Conservation (phyloP, 2,329 filamentous ascomycete genomes). For the Sordariomycetes sp. region DNA sequence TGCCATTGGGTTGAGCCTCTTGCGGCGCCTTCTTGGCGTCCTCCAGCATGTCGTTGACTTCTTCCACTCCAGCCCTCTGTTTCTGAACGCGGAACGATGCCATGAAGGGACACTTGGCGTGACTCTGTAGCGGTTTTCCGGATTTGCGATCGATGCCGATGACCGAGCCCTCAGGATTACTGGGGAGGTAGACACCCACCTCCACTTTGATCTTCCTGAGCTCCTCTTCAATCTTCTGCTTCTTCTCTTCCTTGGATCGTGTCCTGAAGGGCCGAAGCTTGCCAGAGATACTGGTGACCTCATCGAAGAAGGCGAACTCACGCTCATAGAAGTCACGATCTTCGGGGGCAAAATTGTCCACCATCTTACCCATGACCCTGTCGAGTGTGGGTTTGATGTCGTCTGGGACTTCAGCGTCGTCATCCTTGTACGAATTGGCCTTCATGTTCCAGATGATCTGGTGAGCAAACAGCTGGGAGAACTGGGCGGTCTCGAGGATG, state of each 20-base stretch:
- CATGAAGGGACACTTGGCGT: constrained; percentile 98
- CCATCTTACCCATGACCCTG: constrained; percentile 75
- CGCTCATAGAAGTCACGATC: constrained; percentile 86
- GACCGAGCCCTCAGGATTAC: constrained; percentile 93
- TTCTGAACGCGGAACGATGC: constrained; percentile 97
- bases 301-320: constrained; percentile 96
- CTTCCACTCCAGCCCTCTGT: constrained; percentile 46
- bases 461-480: constrained; percentile 97
- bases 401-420: constrained; percentile 83
- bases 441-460: constrained; percentile 99
- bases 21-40: constrained; percentile 19
- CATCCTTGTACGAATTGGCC: constrained; percentile 95
- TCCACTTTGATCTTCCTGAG: constrained; percentile 95
- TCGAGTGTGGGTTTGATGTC: constrained; percentile 89
- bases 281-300: constrained; percentile 90
- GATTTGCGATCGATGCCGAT: constrained; percentile 98
- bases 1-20: constrained; percentile 12
- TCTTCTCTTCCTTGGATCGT: constrained; percentile 88
- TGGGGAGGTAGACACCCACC: constrained; percentile 92
- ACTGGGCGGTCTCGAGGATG: constrained; percentile 92
- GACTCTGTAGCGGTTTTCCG: constrained; percentile 92
- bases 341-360: constrained; percentile 67
- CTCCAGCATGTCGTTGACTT: constrained; percentile 41
- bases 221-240: constrained; percentile 98
- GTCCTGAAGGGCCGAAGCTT: constrained; percentile 94